phyloP scores from a whole-genome alignment of 108 stramenopile genomes.

The Skeletonema grethae region DNA sequence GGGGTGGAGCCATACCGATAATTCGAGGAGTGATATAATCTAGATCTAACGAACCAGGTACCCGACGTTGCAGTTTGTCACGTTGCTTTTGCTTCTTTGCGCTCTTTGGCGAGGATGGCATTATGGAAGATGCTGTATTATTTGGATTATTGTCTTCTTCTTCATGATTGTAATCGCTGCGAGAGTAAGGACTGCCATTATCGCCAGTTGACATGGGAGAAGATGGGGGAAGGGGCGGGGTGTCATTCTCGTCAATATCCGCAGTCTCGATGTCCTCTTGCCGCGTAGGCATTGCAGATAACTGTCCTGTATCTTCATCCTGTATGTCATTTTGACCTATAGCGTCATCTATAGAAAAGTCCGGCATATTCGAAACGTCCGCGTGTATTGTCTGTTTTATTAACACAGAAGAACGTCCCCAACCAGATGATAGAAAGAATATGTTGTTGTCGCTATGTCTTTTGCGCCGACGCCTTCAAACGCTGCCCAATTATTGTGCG shows the following conservation, averaged over 20 bases:
- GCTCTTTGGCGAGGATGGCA: neutral
- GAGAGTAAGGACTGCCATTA: neutral
- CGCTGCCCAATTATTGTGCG: too few relatives aligned
- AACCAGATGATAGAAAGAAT: neutral
- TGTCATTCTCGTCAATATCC: neutral
- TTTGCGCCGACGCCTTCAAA: neutral
- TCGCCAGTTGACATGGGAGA: neutral
- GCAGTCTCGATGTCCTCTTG: neutral
- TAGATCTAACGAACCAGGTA: slow-evolving; percentile 52
- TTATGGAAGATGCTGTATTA: neutral
- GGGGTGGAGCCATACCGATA: slow-evolving; percentile 59
- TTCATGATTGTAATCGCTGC: neutral
- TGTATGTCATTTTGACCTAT: neutral
- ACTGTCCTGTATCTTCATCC: neutral
- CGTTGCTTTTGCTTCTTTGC: slow-evolving; percentile 16
- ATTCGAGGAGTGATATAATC: slow-evolving; percentile 65
- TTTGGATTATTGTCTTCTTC: neutral
- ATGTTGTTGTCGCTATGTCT: neutral
- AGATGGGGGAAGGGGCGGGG: neutral
- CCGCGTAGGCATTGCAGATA: neutral
- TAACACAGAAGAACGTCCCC: neutral
- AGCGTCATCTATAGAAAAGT: neutral
- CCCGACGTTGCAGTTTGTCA: slow-evolving; percentile 40
- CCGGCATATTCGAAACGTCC: neutral
- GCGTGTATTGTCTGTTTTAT: neutral